phyloP scores from a whole-genome alignment of 202 grass and related monocot genomes.

The Bolboschoenoplectus hybrid region DNA sequence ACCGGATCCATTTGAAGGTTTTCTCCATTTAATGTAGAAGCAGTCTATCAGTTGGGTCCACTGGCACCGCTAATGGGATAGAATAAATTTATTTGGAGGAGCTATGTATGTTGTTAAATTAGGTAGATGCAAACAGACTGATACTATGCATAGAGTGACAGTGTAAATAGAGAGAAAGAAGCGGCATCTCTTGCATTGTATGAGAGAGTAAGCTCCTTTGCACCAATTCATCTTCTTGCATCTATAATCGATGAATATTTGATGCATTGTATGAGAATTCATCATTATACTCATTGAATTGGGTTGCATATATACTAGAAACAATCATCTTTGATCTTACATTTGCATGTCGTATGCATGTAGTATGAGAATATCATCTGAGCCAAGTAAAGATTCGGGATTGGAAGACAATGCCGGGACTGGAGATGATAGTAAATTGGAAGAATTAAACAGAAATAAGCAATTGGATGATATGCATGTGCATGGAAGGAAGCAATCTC shows the following conservation, averaged over 20 bases:
- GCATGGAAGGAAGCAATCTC: constrained; percentile 54
- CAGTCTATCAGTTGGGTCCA: not conserved
- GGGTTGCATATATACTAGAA: not conserved
- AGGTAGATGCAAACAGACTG: not conserved
- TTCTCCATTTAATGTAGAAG: not conserved
- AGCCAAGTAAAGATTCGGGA: not conserved
- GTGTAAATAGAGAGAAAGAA: constrained; percentile 2
- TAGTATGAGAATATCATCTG: constrained; percentile 16
- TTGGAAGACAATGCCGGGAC: not conserved
- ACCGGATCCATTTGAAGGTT: not conserved
- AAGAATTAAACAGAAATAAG: not conserved
- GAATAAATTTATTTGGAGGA: constrained; percentile 3
- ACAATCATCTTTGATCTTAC: not conserved
- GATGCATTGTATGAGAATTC: constrained; percentile 6
- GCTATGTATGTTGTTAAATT: constrained; percentile 37
- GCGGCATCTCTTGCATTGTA: not conserved
- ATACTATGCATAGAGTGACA: not conserved
- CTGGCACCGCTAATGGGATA: not conserved
- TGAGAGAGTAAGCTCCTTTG: constrained; percentile 17
- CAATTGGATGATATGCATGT: constrained; percentile 34
- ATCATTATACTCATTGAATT: constrained; percentile 1
- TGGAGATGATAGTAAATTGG: constrained; percentile 3
- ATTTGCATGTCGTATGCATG: not conserved
- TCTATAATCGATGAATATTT: not conserved
- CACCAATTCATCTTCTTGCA: constrained; percentile 26